Percentiles rank a stretch among this genome's conserved stretches.
These are phyloP conservation scores for Nicotiana attenuata DNA, from an alignment of 257 asterid genomes.

Conservation along the genomic window DNA sequence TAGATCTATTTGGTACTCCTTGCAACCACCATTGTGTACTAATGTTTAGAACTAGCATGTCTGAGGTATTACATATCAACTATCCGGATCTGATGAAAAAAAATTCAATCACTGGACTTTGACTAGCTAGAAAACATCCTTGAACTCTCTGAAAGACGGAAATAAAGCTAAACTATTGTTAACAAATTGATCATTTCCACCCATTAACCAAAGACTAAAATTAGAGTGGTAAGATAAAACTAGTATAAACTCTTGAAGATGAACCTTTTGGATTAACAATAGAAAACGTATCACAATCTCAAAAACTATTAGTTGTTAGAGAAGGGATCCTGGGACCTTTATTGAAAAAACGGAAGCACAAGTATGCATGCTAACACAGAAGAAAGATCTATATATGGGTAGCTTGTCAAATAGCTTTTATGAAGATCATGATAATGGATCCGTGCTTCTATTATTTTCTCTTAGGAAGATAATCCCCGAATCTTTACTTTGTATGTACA, in stretches of 20 bases:
- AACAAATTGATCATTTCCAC: neutral
- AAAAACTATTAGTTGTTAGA: neutral
- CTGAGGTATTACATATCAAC: neutral
- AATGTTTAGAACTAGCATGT: neutral
- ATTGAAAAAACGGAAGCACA: neutral
- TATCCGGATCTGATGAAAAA: neutral
- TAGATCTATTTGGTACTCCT: neutral
- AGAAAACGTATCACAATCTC: neutral
- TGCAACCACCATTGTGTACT: neutral
- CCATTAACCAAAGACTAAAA: neutral
- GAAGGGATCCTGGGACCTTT: neutral
- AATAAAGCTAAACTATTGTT: neutral
- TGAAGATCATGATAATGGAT: neutral
- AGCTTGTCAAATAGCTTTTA: neutral
- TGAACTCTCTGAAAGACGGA: neutral
- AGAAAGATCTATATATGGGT: neutral
- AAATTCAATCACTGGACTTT: neutral
- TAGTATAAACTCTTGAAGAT: neutral
- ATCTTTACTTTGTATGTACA: neutral
- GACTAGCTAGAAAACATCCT: neutral
- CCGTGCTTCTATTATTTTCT: neutral
- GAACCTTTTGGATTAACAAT: neutral
- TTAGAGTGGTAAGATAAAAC: neutral
- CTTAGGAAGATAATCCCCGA: neutral
- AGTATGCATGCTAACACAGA: neutral